phyloP scores from a whole-genome alignment of 1,139 yeast genomes.

The Williopsis jadinii region DNA sequence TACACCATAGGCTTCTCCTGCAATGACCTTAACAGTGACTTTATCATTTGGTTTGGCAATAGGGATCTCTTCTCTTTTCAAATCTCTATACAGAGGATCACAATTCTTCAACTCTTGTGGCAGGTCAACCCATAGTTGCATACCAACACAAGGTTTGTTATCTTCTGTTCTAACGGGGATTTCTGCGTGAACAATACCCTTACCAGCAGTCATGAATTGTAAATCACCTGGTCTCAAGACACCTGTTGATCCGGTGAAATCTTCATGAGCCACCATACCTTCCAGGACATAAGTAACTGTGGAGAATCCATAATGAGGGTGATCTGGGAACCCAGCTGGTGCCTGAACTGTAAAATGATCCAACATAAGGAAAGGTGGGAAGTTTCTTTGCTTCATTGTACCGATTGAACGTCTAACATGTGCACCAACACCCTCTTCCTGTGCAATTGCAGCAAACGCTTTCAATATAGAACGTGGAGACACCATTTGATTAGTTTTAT shows the following conservation, averaged over 20 bases:
- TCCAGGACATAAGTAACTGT: constrained; percentile 70
- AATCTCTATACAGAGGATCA: constrained; percentile 77
- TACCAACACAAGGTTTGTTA: constrained; percentile 55
- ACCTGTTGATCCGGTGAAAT: constrained; percentile 81
- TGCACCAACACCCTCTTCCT: constrained; percentile 87
- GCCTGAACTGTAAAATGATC: constrained; percentile 66
- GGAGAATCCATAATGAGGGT: constrained; percentile 90
- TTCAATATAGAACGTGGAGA: constrained; percentile 39
- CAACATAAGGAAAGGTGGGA: constrained; percentile 77
- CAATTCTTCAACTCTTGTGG: constrained; percentile 63
- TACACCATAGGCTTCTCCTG: constrained; percentile 72
- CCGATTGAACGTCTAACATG: constrained; percentile 80
- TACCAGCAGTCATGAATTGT: constrained; percentile 95
- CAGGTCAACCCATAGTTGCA: constrained; percentile 90
- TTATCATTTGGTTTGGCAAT: constrained; percentile 60
- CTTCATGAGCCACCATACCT: constrained; percentile 87
- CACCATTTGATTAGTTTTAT: constrained; percentile 12
- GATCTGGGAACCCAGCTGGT: constrained; percentile 85
- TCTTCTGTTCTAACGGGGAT: constrained; percentile 67
- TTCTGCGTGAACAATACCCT: constrained; percentile 80
- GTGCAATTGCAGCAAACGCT: constrained; percentile 61
- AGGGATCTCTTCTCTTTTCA: constrained; percentile 68
- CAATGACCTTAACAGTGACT: constrained; percentile 63
- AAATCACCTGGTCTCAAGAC: constrained; percentile 77
- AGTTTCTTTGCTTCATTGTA: constrained; percentile 54